Conservation (phyloP, 345 rosid species). For the Gossypium mustelinum region DNA sequence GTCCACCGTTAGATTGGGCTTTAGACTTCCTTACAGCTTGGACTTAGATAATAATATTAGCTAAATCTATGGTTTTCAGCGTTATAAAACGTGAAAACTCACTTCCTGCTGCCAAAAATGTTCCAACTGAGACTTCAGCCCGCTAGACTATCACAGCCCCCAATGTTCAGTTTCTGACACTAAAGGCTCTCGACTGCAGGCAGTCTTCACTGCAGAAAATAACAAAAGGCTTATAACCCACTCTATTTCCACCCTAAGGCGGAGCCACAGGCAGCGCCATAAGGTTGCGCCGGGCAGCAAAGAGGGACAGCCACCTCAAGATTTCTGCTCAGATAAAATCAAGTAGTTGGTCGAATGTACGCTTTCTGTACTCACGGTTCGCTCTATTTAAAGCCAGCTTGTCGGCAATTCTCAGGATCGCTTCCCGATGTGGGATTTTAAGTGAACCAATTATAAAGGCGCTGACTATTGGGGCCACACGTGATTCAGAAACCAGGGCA, state of each 20-base stretch:
- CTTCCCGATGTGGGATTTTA: too few species aligned
- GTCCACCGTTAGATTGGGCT: neutral
- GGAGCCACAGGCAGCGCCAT: neutral
- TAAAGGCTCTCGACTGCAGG: conserved; percentile 12
- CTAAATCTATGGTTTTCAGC: neutral
- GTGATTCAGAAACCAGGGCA: too few species aligned
- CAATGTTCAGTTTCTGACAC: neutral
- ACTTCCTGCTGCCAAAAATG: neutral
- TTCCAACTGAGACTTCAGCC: neutral
- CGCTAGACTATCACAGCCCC: conserved; percentile 15
- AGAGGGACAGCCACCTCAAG: neutral
- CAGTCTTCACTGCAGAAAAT: conserved; percentile 15
- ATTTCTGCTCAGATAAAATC: conserved; percentile 4
- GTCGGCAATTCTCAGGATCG: too few species aligned
- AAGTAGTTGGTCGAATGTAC: too few species aligned
- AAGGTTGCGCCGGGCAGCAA: neutral
- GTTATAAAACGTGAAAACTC: neutral
- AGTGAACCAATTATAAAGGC: too few species aligned
- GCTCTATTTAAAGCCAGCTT: too few species aligned
- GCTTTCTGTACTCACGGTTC: rapidly evolving
- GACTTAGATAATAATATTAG: too few species aligned
- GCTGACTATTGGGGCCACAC: too few species aligned
- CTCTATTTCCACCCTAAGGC: neutral
- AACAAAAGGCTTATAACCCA: neutral
- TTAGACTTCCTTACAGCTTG: too few species aligned